phyloP scores from a whole-genome alignment of 73 alveolate genomes.

The Paramecium biaurelia region DNA sequence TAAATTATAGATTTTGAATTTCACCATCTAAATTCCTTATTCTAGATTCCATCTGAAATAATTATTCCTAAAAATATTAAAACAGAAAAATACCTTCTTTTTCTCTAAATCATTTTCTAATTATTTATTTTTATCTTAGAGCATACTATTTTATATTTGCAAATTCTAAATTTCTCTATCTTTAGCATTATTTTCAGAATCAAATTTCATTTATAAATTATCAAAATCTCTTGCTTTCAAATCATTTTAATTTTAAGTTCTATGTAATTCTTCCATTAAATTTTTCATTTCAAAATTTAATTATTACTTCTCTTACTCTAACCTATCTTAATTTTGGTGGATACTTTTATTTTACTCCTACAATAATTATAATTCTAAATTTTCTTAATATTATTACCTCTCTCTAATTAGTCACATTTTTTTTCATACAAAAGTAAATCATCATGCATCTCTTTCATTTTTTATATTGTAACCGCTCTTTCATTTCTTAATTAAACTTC shows the following conservation, averaged over 20 bases:
- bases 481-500: background rate
- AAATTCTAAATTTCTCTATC: background rate
- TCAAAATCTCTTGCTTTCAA: background rate
- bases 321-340: background rate
- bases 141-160: background rate
- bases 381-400: background rate
- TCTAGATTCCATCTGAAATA: background rate
- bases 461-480: background rate
- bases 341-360: background rate
- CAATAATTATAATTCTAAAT: background rate
- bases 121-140: background rate
- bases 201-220: background rate
- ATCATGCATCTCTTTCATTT: conserved; percentile 14
- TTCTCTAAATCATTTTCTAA: background rate
- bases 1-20: background rate
- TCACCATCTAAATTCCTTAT: background rate
- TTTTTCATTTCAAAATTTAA: background rate
- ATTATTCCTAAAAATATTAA: background rate
- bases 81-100: background rate
- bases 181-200: background rate
- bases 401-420: background rate
- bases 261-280: background rate
- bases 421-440: background rate
- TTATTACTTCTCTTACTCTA: background rate
- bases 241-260: background rate